Conservation (phyloP, 148 eudicot species). For the Fallopia convolvulus region DNA sequence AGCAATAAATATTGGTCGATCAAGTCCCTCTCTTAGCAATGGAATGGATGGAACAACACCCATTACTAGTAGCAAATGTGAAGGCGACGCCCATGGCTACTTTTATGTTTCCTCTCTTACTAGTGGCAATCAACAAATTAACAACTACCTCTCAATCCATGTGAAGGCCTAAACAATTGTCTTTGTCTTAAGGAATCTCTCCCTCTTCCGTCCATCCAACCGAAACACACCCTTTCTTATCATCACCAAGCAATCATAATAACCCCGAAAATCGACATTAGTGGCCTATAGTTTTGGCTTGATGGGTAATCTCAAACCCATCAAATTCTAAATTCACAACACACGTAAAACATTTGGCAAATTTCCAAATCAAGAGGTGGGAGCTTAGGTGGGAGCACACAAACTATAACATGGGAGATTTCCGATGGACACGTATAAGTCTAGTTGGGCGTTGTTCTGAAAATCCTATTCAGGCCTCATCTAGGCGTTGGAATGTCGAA, state of each 20-base stretch:
- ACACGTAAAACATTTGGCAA: no score
- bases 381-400: background rate
- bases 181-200: background rate
- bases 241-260: background rate
- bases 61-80: background rate
- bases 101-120: background rate
- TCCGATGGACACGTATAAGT: no score
- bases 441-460: no score
- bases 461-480: no score
- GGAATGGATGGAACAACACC: background rate
- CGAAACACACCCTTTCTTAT: background rate
- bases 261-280: background rate
- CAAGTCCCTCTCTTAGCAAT: background rate
- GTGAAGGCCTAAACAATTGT: background rate
- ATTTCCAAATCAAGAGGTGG: no score
- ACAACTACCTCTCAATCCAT: background rate
- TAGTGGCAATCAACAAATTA: background rate
- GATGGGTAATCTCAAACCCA: background rate
- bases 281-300: background rate
- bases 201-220: background rate
- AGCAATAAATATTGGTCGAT: background rate
- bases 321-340: no score
- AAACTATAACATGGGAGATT: no score
- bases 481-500: no score
- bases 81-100: constrained; percentile 7